Evolutionary conservation across 1,139 yeast genomes (phyloP).

Genomic region (Sugiyamaella castrensis): DNA sequence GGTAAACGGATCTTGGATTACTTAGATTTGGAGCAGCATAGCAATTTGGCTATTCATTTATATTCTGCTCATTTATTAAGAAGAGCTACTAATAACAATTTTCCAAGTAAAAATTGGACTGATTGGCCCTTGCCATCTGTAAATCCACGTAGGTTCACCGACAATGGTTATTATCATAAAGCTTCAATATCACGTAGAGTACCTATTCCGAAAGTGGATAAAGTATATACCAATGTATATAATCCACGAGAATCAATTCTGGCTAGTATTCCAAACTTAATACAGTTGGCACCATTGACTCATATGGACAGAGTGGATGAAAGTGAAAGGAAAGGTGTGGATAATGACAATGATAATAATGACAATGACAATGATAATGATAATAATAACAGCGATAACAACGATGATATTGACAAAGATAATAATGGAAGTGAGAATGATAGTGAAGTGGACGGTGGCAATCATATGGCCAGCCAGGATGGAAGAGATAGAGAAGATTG

Average conservation of each 20-base stretch:
- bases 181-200: conserved; percentile 13
- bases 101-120: conserved; percentile 16
- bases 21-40: conserved; percentile 28
- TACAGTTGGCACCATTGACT: conserved; percentile 3
- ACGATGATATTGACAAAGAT: not conserved
- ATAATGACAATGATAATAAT: not conserved
- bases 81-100: conserved; percentile 1
- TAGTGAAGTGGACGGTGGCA: not conserved
- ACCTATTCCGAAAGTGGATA: conserved; percentile 18
- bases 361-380: not conserved
- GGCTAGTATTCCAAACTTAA: conserved; percentile 2
- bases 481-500: too few species aligned
- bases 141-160: not conserved
- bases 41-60: conserved; percentile 31
- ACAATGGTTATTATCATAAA: not conserved
- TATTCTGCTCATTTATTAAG: conserved; percentile 29
- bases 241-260: conserved; percentile 5
- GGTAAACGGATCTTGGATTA: conserved; percentile 24
- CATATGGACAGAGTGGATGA: not conserved
- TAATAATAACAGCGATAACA: not conserved
- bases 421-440: not conserved
- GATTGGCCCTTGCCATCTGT: conserved; percentile 19
- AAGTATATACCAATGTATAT: conserved; percentile 13
- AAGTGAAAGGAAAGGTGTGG: not conserved
- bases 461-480: too few species aligned